Evolutionary conservation across 2,329 filamentous ascomycete species (phyloP).

Genomic region (Exophiala calicioides): DNA sequence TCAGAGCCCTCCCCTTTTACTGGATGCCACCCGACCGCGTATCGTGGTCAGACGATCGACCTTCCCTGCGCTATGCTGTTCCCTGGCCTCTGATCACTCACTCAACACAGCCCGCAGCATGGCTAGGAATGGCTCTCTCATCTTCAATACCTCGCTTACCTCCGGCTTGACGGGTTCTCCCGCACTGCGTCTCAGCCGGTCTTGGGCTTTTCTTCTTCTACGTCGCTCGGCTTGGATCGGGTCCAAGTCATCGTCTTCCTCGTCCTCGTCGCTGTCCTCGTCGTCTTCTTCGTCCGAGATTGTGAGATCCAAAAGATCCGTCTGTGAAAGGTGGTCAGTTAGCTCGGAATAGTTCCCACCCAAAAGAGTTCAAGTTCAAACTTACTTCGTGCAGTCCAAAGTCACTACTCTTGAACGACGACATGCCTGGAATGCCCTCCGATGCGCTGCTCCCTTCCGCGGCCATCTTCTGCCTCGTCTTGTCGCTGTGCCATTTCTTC

Average conservation of each 20-base stretch:
- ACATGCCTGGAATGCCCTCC: conserved; percentile 55
- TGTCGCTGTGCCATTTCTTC: conserved; percentile 98
- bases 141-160: conserved; percentile 75
- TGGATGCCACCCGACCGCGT: too few species aligned
- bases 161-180: conserved; percentile 81
- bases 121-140: conserved; percentile 75
- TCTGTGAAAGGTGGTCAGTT: conserved; percentile 37
- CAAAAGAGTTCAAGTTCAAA: conserved; percentile 7
- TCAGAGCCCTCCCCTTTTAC: too few species aligned
- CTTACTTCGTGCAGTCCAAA: conserved; percentile 81
- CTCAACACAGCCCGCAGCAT: conserved; percentile 83
- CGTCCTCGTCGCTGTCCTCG: conserved; percentile 63
- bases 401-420: conserved; percentile 72
- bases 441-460: conserved; percentile 65
- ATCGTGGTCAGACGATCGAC: too few species aligned
- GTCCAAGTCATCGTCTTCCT: conserved; percentile 75
- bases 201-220: conserved; percentile 73
- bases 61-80: too few species aligned
- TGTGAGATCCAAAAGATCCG: conserved; percentile 79
- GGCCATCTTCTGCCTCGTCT: conserved; percentile 98
- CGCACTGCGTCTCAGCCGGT: conserved; percentile 74
- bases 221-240: conserved; percentile 85
- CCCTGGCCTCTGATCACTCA: too few species aligned
- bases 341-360: not conserved
- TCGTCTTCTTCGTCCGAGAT: conserved; percentile 73